Base-by-base conservation (phyloP, 2,329 filamentous ascomycete species). In the Calonectria leucothoes region DNA sequence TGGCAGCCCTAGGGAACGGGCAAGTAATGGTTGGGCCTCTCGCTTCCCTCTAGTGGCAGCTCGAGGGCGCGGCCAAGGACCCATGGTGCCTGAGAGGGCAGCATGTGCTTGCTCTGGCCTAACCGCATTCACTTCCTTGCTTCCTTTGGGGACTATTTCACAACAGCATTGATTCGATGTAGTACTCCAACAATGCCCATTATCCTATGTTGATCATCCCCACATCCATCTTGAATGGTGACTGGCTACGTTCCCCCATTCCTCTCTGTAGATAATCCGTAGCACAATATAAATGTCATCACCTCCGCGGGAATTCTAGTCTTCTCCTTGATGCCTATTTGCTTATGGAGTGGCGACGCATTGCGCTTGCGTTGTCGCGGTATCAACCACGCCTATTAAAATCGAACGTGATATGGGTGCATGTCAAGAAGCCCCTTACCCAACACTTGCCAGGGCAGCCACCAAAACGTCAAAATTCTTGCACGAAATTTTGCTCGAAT, bases 371-470 rank as follows among this genome's bases (percentile, higher is more conserved):
- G 20, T 17, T n/a, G 27, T 29, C 20, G 33, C 17, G 2, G 39
- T 14, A 27, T 27, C 7, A 35, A 12, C 11, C 6, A 25, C 15
- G 33, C 4, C 23, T 11, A 4, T 8, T 39, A 20, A 37, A 61
- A 39, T 39, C 55, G 10, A 23, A 17, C 23, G 2, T 39, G 15
- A 14, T 23, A 15, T 61, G 23, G 14, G 2, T 17, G 8, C 23
- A 29, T 10, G n/a, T 20, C 14, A 12, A 23, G 27, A 64, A 45
- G 70, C 61, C 23, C 14, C 71, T 57, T 12, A 20, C 15, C 25
- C 20, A 25, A 64, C 51, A 73, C 61, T 55, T 27, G 33, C 66
- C 77, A 78, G 72, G 71, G 68, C 71, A 76, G 59, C 72, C 69
- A 65, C 71, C 71, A 76, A 68, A 76, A 77, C 61, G 69, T 52